Evolutionary conservation across 2,329 filamentous ascomycete genomes (phyloP).

Genomic region (Pseudogymnoascus sp.): DNA sequence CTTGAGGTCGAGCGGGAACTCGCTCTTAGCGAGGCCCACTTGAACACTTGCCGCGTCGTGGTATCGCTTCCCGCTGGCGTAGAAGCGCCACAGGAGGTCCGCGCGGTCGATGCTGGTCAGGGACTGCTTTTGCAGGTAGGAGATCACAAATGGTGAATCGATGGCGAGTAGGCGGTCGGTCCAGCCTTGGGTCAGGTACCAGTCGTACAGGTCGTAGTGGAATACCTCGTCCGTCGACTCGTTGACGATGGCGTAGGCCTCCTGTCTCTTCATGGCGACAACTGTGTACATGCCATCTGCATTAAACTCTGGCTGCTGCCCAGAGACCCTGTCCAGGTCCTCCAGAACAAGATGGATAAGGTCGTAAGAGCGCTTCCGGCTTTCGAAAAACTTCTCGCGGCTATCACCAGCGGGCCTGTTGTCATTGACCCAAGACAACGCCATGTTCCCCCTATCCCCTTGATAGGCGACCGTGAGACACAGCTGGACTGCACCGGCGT

Average conservation of each 20-base stretch:
- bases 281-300: conserved; percentile 73
- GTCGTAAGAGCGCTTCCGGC: conserved; percentile 73
- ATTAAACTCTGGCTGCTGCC: conserved; percentile 57
- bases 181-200: conserved; percentile 85
- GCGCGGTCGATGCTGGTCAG: conserved; percentile 68
- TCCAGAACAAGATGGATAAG: conserved; percentile 79
- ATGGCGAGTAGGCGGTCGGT: conserved; percentile 79
- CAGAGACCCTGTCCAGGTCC: conserved; percentile 67
- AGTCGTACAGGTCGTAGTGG: conserved; percentile 93
- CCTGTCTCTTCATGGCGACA: conserved; percentile 69
- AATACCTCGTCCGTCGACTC: conserved; percentile 87
- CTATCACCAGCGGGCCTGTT: conserved; percentile 66
- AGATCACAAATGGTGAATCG: conserved; percentile 77
- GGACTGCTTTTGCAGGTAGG: conserved; percentile 75
- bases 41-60: conserved; percentile 87
- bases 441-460: conserved; percentile 79
- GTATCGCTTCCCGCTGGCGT: conserved; percentile 75
- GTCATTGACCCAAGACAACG: conserved; percentile 81
- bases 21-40: conserved; percentile 73
- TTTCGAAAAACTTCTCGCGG: conserved; percentile 60
- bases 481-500: conserved; percentile 85
- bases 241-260: conserved; percentile 88
- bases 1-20: conserved; percentile 72
- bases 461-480: conserved; percentile 77
- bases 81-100: conserved; percentile 88